Conservation (phyloP, 306 rosid species). For the Pyrus pyrifolia region DNA sequence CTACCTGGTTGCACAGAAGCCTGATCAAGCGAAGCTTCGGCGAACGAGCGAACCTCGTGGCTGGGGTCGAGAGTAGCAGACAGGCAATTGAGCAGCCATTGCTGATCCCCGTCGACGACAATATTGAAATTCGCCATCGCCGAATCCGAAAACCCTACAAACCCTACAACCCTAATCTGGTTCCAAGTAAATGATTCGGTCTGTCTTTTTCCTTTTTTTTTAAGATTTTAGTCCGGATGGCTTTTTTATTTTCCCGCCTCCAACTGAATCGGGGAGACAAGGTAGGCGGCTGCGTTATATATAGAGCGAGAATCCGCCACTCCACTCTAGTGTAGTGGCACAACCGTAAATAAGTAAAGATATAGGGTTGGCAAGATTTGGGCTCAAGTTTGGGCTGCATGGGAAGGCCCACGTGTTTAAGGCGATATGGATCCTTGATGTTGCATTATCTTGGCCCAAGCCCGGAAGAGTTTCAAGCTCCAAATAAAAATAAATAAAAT, state of each 20-base stretch:
- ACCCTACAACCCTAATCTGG: background rate
- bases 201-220: background rate
- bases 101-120: conserved; percentile 73
- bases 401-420: too few species aligned
- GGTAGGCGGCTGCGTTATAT: background rate
- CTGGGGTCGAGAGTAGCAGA: conserved; percentile 88
- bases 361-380: background rate
- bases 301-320: background rate
- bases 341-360: background rate
- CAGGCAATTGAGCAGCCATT: conserved; percentile 83
- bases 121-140: conserved; percentile 38
- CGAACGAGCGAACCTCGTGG: conserved; percentile 78
- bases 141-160: background rate
- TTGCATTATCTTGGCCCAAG: background rate
- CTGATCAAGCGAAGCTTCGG: conserved; percentile 88
- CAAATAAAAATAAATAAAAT: too few species aligned
- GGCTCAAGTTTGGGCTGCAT: background rate
- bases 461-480: too few species aligned
- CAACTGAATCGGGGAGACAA: background rate
- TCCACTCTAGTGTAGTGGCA: too few species aligned
- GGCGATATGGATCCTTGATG: too few species aligned
- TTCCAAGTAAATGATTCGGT: background rate
- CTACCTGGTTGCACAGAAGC: conserved; percentile 83
- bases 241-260: conserved; percentile 10
- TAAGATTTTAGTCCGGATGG: background rate